Percentiles rank a stretch among this genome's conserved stretches.
phyloP scores from a whole-genome alignment of 345 rosid genomes.

The Aethionema arabicum region DNA sequence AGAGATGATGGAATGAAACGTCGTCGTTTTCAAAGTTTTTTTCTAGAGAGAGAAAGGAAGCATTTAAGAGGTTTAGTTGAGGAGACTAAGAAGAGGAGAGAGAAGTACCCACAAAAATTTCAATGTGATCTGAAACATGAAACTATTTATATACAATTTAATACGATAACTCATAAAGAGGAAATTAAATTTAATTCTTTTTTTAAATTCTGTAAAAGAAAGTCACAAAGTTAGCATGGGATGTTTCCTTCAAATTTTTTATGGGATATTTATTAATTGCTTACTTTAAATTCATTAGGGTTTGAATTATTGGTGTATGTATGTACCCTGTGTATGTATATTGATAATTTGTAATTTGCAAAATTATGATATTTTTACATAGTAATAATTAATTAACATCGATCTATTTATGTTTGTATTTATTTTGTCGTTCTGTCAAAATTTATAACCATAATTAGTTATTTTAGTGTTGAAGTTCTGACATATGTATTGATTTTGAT shows the following conservation, averaged over 20 bases:
- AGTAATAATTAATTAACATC: no score
- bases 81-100: slow-evolving; percentile 37
- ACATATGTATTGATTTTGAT: no score
- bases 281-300: slow-evolving; percentile 20
- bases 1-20: slow-evolving; percentile 6
- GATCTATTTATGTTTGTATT: no score
- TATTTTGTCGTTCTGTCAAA: no score
- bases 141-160: slow-evolving; percentile 30
- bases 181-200: not conserved
- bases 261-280: slow-evolving; percentile 25
- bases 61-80: slow-evolving; percentile 83
- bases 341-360: no score
- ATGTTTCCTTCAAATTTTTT: slow-evolving; percentile 15
- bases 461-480: no score
- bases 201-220: slow-evolving; percentile 11
- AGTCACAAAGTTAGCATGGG: slow-evolving; percentile 40
- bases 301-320: not conserved
- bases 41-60: slow-evolving; percentile 29
- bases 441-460: no score
- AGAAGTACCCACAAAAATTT: slow-evolving; percentile 28
- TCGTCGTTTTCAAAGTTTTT: slow-evolving; percentile 14
- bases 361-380: no score
- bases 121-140: slow-evolving; percentile 24
- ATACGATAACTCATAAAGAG: slow-evolving; percentile 13
- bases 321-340: no score